Percentiles rank a stretch among this genome's conserved stretches.
phyloP scores from a whole-genome alignment of 2,329 filamentous ascomycete species.

The Hypocreales sp. region DNA sequence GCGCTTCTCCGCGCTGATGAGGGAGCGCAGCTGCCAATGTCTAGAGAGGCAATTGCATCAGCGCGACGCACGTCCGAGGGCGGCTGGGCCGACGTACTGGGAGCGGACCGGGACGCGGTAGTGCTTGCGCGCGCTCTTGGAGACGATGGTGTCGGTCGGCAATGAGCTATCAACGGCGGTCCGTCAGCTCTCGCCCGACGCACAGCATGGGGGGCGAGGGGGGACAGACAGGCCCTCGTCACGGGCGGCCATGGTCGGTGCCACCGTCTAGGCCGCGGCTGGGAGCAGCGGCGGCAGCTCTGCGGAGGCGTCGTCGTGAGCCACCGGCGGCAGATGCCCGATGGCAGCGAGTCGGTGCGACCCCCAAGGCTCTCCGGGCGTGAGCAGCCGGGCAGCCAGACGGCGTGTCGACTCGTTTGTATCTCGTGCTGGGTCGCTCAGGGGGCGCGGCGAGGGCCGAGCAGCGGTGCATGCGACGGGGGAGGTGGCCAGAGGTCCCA shows the following conservation, averaged over 20 bases:
- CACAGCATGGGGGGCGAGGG: not conserved
- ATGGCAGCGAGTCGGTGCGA: not conserved
- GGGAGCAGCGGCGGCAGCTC: slow-evolving; percentile 1
- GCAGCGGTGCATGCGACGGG: not conserved
- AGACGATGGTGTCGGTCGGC: slow-evolving; percentile 50
- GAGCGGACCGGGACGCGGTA: slow-evolving; percentile 52
- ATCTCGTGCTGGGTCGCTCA: not conserved
- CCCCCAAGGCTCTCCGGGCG: too few relatives aligned
- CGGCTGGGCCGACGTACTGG: slow-evolving; percentile 29
- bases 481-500: too few relatives aligned
- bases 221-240: slow-evolving; percentile 33
- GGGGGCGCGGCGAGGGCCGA: not conserved
- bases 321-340: not conserved
- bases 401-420: too few relatives aligned
- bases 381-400: too few relatives aligned
- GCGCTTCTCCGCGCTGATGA: slow-evolving; percentile 66
- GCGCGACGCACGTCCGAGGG: not conserved
- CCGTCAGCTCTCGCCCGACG: not conserved
- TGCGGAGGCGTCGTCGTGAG: not conserved
- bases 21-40: slow-evolving; percentile 80
- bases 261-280: slow-evolving; percentile 3
- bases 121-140: slow-evolving; percentile 44
- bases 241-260: slow-evolving; percentile 33
- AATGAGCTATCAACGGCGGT: slow-evolving; percentile 39
- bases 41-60: slow-evolving; percentile 21